Evolutionary conservation across 768 basidiomycete genomes (phyloP).

Genomic region (Lactarius quietus): DNA sequence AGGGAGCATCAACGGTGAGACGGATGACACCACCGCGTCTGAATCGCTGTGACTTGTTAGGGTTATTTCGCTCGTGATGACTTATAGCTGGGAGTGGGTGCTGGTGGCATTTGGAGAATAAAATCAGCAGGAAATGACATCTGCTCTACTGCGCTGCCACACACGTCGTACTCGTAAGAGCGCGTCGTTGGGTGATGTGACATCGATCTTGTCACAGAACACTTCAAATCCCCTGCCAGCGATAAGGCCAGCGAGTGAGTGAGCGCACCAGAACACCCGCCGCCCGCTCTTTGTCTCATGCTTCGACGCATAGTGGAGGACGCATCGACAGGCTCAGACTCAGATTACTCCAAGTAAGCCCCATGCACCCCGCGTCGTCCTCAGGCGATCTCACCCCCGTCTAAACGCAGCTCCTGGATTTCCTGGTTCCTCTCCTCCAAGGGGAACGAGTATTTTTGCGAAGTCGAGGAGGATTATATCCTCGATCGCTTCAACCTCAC

Average conservation of each 20-base stretch:
- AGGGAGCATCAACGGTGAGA: constrained; percentile 58
- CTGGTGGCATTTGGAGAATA: too few relatives aligned
- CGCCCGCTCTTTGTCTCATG: constrained; percentile 29
- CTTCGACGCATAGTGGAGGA: constrained; percentile 65
- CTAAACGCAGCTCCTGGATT: constrained; percentile 66
- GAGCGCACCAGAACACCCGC: constrained; percentile 4
- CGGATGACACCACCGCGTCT: constrained; percentile 37
- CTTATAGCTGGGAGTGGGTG: too few relatives aligned
- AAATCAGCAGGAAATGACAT: constrained; percentile 28
- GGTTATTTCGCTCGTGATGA: too few relatives aligned
- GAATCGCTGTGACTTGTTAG: constrained; percentile 6
- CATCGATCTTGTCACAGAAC: neutral
- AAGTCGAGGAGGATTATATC: constrained; percentile 99
- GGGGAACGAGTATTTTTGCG: constrained; percentile 99
- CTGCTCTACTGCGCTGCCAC: neutral
- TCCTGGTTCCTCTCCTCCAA: constrained; percentile 97
- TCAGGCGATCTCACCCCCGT: constrained; percentile 17
- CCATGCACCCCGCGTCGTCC: neutral
- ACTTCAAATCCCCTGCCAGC: neutral
- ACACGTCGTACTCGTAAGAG: neutral
- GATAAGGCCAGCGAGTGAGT: constrained; percentile 15
- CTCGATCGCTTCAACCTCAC: constrained; percentile 98
- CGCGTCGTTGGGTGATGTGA: neutral
- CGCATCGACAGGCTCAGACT: constrained; percentile 88
- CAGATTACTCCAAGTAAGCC: constrained; percentile 90